Evolutionary conservation across 495 filamentous ascomycete genomes (phyloP).

Genomic region (Daldinia decipiens): DNA sequence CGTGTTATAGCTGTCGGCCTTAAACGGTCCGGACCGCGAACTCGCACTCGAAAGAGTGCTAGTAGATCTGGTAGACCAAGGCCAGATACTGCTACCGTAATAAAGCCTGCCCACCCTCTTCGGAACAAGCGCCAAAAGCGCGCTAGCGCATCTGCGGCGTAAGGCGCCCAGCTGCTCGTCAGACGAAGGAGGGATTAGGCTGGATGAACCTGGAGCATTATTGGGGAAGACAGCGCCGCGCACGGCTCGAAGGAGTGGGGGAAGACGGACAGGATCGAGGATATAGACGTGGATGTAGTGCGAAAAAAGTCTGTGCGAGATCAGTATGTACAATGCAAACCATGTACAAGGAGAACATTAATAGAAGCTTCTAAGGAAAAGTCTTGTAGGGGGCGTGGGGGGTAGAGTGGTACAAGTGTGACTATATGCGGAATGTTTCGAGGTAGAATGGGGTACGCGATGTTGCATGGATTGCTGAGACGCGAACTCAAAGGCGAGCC

Average conservation of each 20-base stretch:
- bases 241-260: constrained; percentile 75
- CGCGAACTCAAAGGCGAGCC: constrained; percentile 35
- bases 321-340: constrained; percentile 43
- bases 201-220: constrained; percentile 67
- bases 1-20: constrained; percentile 41
- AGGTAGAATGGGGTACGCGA: constrained; percentile 33
- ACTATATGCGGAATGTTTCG: constrained; percentile 32
- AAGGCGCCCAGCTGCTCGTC: constrained; percentile 59
- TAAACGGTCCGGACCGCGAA: constrained; percentile 47
- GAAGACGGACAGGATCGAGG: constrained; percentile 73
- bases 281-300: constrained; percentile 72
- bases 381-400: constrained; percentile 38
- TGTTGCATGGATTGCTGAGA: constrained; percentile 31
- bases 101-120: constrained; percentile 59
- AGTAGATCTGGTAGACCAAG: constrained; percentile 39
- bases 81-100: constrained; percentile 56
- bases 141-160: constrained; percentile 63
- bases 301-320: constrained; percentile 74
- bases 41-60: constrained; percentile 37
- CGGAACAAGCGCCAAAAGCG: constrained; percentile 63
- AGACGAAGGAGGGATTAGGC: constrained; percentile 58
- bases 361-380: constrained; percentile 45
- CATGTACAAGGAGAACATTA: constrained; percentile 41
- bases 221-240: constrained; percentile 82
- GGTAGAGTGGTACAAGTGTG: constrained; percentile 39